These are phyloP conservation scores for Dichotomocladium elegans DNA, from an alignment of 371 early-diverging fungal genomes.

Conservation along the genomic window DNA sequence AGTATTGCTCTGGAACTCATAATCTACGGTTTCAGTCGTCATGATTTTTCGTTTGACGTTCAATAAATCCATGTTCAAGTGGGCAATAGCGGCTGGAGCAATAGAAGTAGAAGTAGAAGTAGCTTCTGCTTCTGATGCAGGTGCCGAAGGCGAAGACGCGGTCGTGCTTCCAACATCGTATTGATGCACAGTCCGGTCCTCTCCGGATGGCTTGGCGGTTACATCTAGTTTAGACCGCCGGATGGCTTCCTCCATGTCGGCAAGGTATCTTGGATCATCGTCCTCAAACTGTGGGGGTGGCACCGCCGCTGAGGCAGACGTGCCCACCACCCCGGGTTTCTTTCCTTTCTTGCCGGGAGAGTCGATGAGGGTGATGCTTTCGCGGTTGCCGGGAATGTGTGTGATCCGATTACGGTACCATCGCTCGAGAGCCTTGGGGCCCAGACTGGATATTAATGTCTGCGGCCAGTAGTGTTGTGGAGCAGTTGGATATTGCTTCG, in stretches of 20 bases:
- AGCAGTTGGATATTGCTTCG: not conserved
- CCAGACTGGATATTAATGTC: conserved; percentile 1
- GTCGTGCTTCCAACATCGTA: no score
- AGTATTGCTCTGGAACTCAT: not conserved
- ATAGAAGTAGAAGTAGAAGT: no score
- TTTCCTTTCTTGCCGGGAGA: not conserved
- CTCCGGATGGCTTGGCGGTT: no score
- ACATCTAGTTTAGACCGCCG: conserved; percentile 10
- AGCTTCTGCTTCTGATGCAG: no score
- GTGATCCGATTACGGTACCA: conserved; percentile 19
- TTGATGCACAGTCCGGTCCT: no score
- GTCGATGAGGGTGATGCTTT: not conserved
- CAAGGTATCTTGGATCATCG: conserved; percentile 11
- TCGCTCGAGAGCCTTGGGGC: conserved; percentile 8
- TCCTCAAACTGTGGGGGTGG: no score
- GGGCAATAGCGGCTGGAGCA: no score
- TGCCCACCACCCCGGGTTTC: not conserved
- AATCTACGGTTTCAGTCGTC: not conserved
- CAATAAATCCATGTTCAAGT: not conserved
- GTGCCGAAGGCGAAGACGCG: no score
- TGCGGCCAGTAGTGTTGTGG: conserved; percentile 27
- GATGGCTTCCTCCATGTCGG: conserved; percentile 23
- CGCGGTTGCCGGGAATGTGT: no score
- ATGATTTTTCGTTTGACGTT: not conserved
- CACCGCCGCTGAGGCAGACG: not conserved